Conservation (phyloP, 2,329 filamentous ascomycete genomes). For the Aspergillus sp. region DNA sequence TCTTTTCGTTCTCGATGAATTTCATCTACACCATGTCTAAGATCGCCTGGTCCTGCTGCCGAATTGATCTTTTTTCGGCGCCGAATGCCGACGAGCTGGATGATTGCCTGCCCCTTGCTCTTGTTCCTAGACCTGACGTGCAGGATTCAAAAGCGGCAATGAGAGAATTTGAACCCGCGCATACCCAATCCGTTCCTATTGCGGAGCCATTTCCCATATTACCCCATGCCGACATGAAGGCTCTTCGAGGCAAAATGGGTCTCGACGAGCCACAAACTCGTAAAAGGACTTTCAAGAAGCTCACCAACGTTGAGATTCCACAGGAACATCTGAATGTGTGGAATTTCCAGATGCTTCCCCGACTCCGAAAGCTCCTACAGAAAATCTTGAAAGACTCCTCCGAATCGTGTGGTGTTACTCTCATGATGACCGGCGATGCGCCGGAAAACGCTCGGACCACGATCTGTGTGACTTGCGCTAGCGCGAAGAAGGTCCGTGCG, state of each 20-base stretch:
- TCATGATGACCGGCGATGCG: conserved; percentile 61
- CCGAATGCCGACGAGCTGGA: conserved; percentile 42
- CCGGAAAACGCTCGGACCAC: conserved; percentile 59
- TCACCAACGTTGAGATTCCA: conserved; percentile 53
- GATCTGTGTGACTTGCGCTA: conserved; percentile 63
- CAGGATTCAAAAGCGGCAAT: conserved; percentile 21
- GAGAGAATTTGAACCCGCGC: conserved; percentile 15
- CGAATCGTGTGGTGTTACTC: conserved; percentile 61
- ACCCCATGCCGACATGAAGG: conserved; percentile 25
- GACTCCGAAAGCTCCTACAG: conserved; percentile 58
- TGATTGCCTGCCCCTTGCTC: conserved; percentile 42
- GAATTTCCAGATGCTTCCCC: conserved; percentile 58
- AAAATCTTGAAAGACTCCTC: conserved; percentile 58
- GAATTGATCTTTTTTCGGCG: conserved; percentile 42
- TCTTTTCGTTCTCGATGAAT: conserved; percentile 45
- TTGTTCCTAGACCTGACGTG: conserved; percentile 35
- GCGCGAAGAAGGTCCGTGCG: conserved; percentile 57
- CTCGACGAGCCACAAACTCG: conserved; percentile 32
- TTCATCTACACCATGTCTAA: conserved; percentile 46
- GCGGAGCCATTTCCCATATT: conserved; percentile 19
- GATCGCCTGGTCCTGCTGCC: conserved; percentile 42
- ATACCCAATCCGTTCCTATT: conserved; percentile 13
- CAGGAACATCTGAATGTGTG: conserved; percentile 57
- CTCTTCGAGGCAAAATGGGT: conserved; percentile 21
- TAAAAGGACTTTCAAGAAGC: conserved; percentile 45